Evolutionary conservation across 108 stramenopile species (phyloP).

Genomic region (Chaetoceros tenuissimus): DNA sequence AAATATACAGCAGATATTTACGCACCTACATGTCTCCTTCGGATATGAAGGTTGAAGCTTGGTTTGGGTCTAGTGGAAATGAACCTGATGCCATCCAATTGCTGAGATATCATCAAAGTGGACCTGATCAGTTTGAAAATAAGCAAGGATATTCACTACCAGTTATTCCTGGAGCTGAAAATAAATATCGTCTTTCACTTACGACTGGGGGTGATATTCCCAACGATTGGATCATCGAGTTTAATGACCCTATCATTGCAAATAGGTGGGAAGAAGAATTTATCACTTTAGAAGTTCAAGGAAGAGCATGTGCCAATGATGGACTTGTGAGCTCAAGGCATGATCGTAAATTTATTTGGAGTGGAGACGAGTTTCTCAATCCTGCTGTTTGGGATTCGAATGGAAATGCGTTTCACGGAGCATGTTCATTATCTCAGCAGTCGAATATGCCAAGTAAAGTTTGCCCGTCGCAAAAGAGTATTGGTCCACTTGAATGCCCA

Average conservation of each 20-base stretch:
- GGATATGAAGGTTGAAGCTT: slow-evolving; percentile 37
- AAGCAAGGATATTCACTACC: slow-evolving; percentile 48
- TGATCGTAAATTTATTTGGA: slow-evolving; percentile 43
- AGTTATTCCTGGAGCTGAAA: slow-evolving; percentile 17
- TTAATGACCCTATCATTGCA: slow-evolving; percentile 44
- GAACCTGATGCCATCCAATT: slow-evolving; percentile 21
- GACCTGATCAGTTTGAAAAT: not conserved
- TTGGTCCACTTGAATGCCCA: slow-evolving; percentile 38
- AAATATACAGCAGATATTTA: slow-evolving; percentile 28
- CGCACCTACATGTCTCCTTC: slow-evolving; percentile 14
- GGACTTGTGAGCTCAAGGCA: slow-evolving; percentile 43
- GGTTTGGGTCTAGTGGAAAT: too few species aligned
- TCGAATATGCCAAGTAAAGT: slow-evolving; percentile 17
- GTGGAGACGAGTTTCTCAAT: slow-evolving; percentile 25
- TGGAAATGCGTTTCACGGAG: slow-evolving; percentile 10
- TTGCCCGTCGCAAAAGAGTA: too few species aligned
- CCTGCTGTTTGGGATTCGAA: slow-evolving; percentile 35
- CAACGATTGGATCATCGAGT: slow-evolving; percentile 45
- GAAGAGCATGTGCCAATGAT: slow-evolving; percentile 23
- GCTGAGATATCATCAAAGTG: slow-evolving; percentile 33
- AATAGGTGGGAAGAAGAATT: slow-evolving; percentile 38
- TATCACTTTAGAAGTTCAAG: slow-evolving; percentile 27
- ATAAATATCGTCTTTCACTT: slow-evolving; percentile 38
- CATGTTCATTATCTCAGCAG: slow-evolving; percentile 9
- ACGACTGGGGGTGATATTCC: slow-evolving; percentile 30